Conservation (phyloP, 2,329 filamentous ascomycete genomes). For the Pseudogymnoascus sp. region DNA sequence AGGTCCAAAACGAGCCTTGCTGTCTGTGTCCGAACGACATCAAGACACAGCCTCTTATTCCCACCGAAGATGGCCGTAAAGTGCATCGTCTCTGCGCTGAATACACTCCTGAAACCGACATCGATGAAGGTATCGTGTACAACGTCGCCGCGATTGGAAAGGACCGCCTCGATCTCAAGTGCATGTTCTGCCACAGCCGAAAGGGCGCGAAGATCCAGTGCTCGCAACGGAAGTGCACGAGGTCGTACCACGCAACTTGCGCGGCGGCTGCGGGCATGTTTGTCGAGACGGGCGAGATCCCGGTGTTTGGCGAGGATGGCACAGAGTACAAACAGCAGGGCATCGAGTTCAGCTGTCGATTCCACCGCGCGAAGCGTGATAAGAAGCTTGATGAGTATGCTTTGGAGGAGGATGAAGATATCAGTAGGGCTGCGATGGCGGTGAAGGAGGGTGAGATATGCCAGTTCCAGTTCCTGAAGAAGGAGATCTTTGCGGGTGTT, state of each 20-base stretch:
- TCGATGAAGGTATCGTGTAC: constrained; percentile 63
- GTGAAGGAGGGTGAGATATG: constrained; percentile 68
- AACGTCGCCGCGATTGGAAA: constrained; percentile 78
- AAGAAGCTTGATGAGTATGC: constrained; percentile 61
- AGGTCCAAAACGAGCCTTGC: constrained; percentile 68
- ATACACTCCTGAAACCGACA: constrained; percentile 87
- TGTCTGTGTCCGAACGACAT: constrained; percentile 89
- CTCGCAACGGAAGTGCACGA: constrained; percentile 84
- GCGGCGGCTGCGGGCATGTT: constrained; percentile 87
- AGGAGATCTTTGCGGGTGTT: constrained; percentile 84
- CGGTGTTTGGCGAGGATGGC: constrained; percentile 81
- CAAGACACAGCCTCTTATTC: constrained; percentile 68
- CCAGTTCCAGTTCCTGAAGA: constrained; percentile 75
- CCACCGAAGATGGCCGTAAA: constrained; percentile 78
- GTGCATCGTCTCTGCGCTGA: constrained; percentile 83
- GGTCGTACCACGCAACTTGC: constrained; percentile 92
- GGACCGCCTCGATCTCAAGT: constrained; percentile 83
- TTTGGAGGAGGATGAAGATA: constrained; percentile 61
- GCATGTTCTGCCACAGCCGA: constrained; percentile 88
- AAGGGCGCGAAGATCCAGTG: constrained; percentile 97
- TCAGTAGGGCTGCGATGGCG: constrained; percentile 58
- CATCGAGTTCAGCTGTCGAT: constrained; percentile 89
- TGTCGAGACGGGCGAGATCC: constrained; percentile 77
- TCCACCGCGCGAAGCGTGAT: constrained; percentile 81
- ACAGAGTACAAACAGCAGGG: constrained; percentile 87